Percentiles rank a stretch among this genome's conserved stretches.
These are phyloP conservation scores for Persicaria tinctoria DNA, from an alignment of 148 eudicot genomes.

Conservation along the genomic window DNA sequence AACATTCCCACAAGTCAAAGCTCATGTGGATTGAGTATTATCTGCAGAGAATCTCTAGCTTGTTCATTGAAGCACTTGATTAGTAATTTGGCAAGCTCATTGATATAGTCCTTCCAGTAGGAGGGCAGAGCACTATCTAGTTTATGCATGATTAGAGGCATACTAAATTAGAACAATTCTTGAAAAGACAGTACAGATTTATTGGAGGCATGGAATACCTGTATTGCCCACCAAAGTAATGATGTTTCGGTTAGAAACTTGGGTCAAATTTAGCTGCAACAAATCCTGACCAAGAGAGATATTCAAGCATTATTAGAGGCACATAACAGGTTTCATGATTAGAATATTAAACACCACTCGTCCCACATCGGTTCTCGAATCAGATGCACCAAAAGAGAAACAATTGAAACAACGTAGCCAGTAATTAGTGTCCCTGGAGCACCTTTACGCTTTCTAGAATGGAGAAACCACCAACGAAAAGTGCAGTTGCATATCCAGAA, in stretches of 20 bases:
- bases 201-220: slow-evolving; percentile 26
- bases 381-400: background rate
- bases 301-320: slow-evolving; percentile 5
- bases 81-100: background rate
- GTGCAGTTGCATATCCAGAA: slow-evolving; percentile 68
- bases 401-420: background rate
- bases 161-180: background rate
- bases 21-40: no score
- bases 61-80: background rate
- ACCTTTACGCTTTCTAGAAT: slow-evolving; percentile 53
- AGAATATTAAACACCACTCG: background rate
- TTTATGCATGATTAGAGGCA: background rate
- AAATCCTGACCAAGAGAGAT: slow-evolving; percentile 28
- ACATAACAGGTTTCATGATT: background rate
- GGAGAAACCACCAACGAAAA: slow-evolving; percentile 67
- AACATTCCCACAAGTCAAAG: background rate
- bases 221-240: slow-evolving; percentile 73
- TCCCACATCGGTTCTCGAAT: background rate
- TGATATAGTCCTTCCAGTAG: background rate
- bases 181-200: background rate
- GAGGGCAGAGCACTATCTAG: background rate
- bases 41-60: background rate
- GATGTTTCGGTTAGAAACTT: slow-evolving; percentile 30
- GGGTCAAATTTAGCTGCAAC: slow-evolving; percentile 51
- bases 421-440: slow-evolving; percentile 7